Conservation (phyloP, 345 rosid genomes). For the Aquilaria malaccensis region DNA sequence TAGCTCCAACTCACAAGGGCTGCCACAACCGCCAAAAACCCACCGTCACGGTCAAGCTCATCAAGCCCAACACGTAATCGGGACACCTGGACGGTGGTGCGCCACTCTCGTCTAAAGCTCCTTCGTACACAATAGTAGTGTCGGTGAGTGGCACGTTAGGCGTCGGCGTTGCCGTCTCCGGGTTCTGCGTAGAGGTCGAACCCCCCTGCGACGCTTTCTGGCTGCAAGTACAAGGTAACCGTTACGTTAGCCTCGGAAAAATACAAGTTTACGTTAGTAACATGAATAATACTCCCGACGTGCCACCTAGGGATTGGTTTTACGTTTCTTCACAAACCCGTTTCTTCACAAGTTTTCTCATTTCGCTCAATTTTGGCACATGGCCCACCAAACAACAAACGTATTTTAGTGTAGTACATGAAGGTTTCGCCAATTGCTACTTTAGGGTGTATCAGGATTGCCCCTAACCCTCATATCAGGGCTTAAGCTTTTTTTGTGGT, state of each 20-base stretch:
- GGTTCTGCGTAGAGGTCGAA: constrained; percentile 13
- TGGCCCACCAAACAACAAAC: no score
- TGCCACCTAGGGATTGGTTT: constrained; percentile 11
- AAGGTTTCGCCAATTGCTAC: no score
- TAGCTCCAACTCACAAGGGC: constrained; percentile 24
- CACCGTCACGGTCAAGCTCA: constrained; percentile 17
- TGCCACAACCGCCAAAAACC: constrained; percentile 36
- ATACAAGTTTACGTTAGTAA: not conserved
- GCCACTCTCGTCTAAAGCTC: constrained; percentile 37
- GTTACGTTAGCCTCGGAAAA: constrained; percentile 13
- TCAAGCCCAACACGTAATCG: constrained; percentile 16
- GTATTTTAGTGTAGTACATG: no score
- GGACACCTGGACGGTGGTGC: constrained; percentile 31
- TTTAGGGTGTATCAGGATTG: no score
- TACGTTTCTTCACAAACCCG: not conserved
- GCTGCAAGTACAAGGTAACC: constrained; percentile 33
- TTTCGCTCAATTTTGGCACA: no score
- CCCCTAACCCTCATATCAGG: no score
- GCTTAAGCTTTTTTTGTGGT: no score
- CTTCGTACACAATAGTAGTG: constrained; percentile 65
- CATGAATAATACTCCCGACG: not conserved
- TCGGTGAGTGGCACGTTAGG: constrained; percentile 16
- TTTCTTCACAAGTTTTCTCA: not conserved
- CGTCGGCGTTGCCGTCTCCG: not conserved
- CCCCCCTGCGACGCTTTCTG: constrained; percentile 58